Evolutionary conservation across 106 monocot genomes (phyloP).

Genomic region (Apostasia shenzhenica): DNA sequence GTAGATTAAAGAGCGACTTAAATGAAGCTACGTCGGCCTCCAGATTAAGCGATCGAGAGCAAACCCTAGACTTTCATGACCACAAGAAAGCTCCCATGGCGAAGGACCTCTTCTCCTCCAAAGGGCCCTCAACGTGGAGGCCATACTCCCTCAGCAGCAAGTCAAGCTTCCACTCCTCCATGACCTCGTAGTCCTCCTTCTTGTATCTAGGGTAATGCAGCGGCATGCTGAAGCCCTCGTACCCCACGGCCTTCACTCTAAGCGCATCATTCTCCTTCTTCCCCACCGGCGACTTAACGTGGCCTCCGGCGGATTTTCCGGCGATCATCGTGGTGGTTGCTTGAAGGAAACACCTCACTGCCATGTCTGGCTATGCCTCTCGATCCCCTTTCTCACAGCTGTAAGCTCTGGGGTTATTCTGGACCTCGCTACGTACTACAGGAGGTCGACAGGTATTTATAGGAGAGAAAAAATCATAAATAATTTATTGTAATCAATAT

Average conservation of each 20-base stretch:
- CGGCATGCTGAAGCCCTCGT: slow-evolving; percentile 35
- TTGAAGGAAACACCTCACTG: neutral
- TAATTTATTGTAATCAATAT: too few species aligned
- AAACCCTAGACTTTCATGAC: slow-evolving; percentile 5
- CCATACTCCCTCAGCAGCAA: slow-evolving; percentile 39
- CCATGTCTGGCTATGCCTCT: neutral
- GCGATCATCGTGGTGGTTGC: neutral
- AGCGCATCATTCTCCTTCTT: neutral
- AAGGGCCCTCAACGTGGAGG: slow-evolving; percentile 15
- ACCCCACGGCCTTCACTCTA: neutral
- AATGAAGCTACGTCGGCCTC: too few species aligned
- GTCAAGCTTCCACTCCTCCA: slow-evolving; percentile 56
- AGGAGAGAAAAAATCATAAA: too few species aligned
- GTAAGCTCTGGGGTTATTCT: too few species aligned
- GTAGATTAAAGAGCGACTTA: too few species aligned
- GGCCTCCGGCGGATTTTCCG: neutral
- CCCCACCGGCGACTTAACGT: neutral
- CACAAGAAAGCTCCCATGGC: slow-evolving; percentile 53
- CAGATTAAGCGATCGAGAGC: too few species aligned
- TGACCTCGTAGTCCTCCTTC: slow-evolving; percentile 45
- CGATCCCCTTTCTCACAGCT: neutral
- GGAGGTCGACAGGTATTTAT: neutral
- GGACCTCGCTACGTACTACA: too few species aligned
- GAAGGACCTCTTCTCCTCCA: slow-evolving; percentile 36
- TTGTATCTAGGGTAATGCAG: slow-evolving; percentile 51